Evolutionary conservation across 441 rosid species (phyloP).

Genomic region (Kokia cookei): DNA sequence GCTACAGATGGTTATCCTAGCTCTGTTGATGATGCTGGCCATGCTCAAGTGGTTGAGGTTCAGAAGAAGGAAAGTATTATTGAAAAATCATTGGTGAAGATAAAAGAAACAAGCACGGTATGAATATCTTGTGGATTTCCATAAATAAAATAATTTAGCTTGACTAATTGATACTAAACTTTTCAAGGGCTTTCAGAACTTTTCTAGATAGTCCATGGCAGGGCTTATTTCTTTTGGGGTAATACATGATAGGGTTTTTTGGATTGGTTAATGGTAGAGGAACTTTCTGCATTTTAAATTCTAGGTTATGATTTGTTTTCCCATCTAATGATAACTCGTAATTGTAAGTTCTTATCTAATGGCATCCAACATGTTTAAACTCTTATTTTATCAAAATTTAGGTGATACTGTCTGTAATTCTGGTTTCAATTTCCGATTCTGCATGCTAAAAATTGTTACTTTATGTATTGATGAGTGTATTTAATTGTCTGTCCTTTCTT

Average conservation of each 20-base stretch:
- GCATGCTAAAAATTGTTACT: not conserved
- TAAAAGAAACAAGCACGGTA: slow-evolving; percentile 88
- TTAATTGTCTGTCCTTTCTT: not conserved
- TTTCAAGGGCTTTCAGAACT: not conserved
- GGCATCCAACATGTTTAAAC: not conserved
- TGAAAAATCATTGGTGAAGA: slow-evolving; percentile 73
- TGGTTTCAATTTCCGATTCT: not conserved
- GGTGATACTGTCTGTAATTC: not conserved
- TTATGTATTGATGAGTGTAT: not conserved
- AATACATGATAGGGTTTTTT: not conserved
- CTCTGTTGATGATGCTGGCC: slow-evolving; percentile 31
- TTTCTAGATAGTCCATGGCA: not conserved
- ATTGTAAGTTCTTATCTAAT: not conserved
- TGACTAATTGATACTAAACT: not conserved
- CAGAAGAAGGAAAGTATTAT: slow-evolving; percentile 70
- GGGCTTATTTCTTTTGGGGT: not conserved
- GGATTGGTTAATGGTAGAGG: not conserved
- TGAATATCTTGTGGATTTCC: slow-evolving; percentile 13
- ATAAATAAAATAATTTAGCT: not conserved
- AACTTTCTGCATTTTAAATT: not conserved
- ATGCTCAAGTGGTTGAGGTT: slow-evolving; percentile 41
- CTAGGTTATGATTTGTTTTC: not conserved
- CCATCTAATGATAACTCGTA: not conserved
- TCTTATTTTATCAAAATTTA: not conserved
- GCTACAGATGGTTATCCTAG: slow-evolving; percentile 24